A percentile compares a stretch with the other conserved stretches of the same genome.
Conservation (phyloP, 2,329 filamentous ascomycete species). For the Annulohypoxylon truncatum region DNA sequence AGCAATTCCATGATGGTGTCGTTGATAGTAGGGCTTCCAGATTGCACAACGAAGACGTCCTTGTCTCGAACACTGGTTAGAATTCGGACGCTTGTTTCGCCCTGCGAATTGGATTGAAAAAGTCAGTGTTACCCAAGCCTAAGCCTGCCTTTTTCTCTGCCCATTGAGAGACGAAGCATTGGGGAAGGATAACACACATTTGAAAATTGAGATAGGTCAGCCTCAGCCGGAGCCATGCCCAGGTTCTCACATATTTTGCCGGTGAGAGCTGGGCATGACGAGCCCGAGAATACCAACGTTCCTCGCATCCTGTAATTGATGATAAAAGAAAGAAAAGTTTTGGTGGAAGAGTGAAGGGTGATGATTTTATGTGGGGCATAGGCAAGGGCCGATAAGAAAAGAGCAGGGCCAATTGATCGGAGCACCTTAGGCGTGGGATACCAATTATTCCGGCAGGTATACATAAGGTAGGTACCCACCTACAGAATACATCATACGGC, state of each 20-base stretch:
- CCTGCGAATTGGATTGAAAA: conserved; percentile 57
- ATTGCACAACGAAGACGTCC: conserved; percentile 99
- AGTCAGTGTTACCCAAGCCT: conserved; percentile 29
- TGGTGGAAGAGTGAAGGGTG: conserved; percentile 39
- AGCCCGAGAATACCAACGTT: conserved; percentile 75
- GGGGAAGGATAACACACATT: conserved; percentile 64
- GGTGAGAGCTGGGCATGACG: conserved; percentile 73
- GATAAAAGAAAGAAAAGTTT: conserved; percentile 47
- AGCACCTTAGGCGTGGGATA: conserved; percentile 1
- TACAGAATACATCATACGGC: conserved; percentile 9
- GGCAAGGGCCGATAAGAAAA: conserved; percentile 17
- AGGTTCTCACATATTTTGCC: conserved; percentile 75
- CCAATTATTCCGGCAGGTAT: conserved; percentile 13
- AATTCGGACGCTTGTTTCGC: conserved; percentile 77
- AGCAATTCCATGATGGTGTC: conserved; percentile 99
- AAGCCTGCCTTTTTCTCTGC: conserved; percentile 20
- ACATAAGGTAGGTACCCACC: no score
- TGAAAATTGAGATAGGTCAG: conserved; percentile 76
- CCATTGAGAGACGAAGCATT: conserved; percentile 22
- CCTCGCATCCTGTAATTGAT: conserved; percentile 65
- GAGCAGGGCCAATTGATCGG: conserved; percentile 23
- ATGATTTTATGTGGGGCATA: conserved; percentile 40
- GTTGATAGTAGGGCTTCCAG: conserved; percentile 94
- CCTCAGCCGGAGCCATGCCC: conserved; percentile 72
- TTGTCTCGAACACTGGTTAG: conserved; percentile 89